Base-by-base conservation (phyloP, 345 rosid species). In the Erysimum cheiranthoides region DNA sequence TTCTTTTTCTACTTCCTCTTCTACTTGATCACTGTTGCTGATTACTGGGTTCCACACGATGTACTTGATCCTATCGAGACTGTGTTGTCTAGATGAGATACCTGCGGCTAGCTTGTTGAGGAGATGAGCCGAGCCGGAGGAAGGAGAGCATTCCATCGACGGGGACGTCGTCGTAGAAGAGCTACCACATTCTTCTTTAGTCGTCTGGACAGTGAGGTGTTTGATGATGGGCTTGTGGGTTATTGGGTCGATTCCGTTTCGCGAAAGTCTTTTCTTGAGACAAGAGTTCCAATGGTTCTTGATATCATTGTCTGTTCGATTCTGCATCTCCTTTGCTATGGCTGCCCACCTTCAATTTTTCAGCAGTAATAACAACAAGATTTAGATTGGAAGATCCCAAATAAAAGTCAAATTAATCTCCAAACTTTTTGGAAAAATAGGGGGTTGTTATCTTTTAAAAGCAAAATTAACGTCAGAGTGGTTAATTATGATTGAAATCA, bases 261-360 rank as follows among this genome's bases (percentile, higher is more conserved):
- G 66, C 8, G 11, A 10, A 10, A 66, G 74, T 61, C 77, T 66
- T 67, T 78, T 78, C 51, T 76, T 76, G 14, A 76, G 80, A 58
- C 74, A 60, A 34, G 79, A 66, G 50, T 74, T 74, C 79, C 81
- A 78, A 39, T 71, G 76, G 68, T 78, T 78, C 74, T 78, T 78
- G 49, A 78, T 73, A 59, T 73, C 82, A n/a, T 78, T 78, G 46
- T 78, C 82, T 73, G 82, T 73, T 67, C 78, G 61, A 50, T 73
- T 73, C 6, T 47, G 28, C 65, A 78, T 46, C 45, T 60, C 36
- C 17, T 61, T 62, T 5, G 81, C 78, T 39, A 78, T 78, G 8
- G 77, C 58, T 49, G 82, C 75, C 82, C 82, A 79, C 68, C 81
- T 78, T 46, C 36, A 65, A 5, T 34, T 77, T 67, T 43, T 62